Base-by-base conservation (phyloP, 768 basidiomycete species). In the Melanogaster broomeanus region DNA sequence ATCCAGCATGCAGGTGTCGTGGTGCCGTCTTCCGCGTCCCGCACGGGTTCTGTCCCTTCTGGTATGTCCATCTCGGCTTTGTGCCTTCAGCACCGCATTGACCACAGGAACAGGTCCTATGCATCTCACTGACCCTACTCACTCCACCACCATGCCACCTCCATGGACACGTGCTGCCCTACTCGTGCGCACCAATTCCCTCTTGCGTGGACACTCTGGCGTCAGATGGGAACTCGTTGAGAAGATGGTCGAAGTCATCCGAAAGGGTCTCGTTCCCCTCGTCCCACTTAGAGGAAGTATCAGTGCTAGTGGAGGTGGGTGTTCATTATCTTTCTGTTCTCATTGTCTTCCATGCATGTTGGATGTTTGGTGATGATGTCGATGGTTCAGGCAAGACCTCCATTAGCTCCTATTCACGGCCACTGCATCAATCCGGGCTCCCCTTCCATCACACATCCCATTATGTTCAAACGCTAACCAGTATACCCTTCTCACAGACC, bases 81-180 rank as follows among this genome's bases (percentile, higher is more conserved):
- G n/a, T 39, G 25, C 28, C 9, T 37, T 2, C n/a, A 28, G 6
- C 19, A 5, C 13, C 9, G 25, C 10, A 6, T 6, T 19, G 2
- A 50, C 56, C 34, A 48, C 28, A 33, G n/a, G 5, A 22, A 3
- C 11, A 63, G 59, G 47, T 15, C 34, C 73, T 11, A 75, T 91
- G 0, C 89, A 90, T 9, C 82, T 92, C 39, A 77, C 78, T 5
- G 88, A 91, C 61, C 88, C 87, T 1, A 66, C 86, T 12, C 70
- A 78, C 11, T 80, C 83, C 11, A 79, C 80, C 27, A 83, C 79
- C 52, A 93, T 94, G 89, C 91, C 92, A 4, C 85, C 89, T 52
- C 74, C 88, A 2, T 93, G 93, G 88, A 90, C 93, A 28, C 85
- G 92, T 47, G 92, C 87, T 12, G 90, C 92, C 2, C 91, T 94